Evolutionary conservation across 2,329 filamentous ascomycete genomes (phyloP), one percentile per base, ranked within the genome.

Genomic region (Chaetomium sp.): DNA sequence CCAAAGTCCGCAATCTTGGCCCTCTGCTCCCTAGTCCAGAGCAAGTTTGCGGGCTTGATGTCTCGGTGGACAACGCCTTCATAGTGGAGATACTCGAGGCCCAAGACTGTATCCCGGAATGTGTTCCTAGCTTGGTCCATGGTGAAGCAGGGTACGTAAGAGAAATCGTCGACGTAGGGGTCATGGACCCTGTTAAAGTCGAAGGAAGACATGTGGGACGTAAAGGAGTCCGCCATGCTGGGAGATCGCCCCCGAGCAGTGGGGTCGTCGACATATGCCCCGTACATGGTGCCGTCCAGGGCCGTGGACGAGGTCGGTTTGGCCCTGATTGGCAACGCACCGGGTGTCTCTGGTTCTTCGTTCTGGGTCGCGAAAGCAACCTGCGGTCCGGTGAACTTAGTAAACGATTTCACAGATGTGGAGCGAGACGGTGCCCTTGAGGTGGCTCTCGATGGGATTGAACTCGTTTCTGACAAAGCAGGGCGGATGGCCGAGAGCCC

Each of bases 1-100:
- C 94, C 94, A 74, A 99, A 99, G 68, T 99, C 94, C 5, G 94
- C 97, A 58, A 99, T 99, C 76, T 99, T 99, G 67, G 96, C 89
- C 11, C 87, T 85, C 64, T 91, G 85, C 61, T 91, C 87, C 64
- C 77, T 85, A 50, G 90, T 95, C 76, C 92, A 91, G 6, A 99
- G 78, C 6, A 99, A 79, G 68, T 97, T 97, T 40, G 92, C 91
- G 1, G 88, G 88, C 68, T 91, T 92, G 70, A 92, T 91, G 66
- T 92, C 88, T 49, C 88, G 83, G 66, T 92, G 88, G 33, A 91
- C 88, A 45, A 92, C 88, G 12, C 88, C 88, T 68, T 91, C 86
- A 64, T 90, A 92, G 68, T 94, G 89, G 37, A 99, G 79, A 69
- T 97, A 99, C 69, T 99, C 91, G 19, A 99, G 74, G 4, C 94